These are phyloP conservation scores for Aspergillus phoenicis DNA, from an alignment of 2,329 filamentous ascomycete species.

Conservation along the genomic window DNA sequence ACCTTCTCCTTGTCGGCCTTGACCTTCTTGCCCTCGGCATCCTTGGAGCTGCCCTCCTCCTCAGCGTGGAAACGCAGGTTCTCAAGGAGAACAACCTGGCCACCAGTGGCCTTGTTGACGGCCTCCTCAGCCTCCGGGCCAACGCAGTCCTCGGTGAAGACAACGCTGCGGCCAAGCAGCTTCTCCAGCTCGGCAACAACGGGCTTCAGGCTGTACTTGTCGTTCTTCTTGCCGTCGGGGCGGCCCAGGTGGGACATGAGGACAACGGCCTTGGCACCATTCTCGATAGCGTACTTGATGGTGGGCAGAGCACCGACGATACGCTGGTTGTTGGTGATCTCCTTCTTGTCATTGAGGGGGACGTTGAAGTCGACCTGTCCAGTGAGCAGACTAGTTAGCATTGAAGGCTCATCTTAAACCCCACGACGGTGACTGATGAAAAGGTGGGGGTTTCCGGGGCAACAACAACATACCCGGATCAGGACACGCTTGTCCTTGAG, in stretches of 20 bases:
- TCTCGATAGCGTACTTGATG: conserved; percentile 89
- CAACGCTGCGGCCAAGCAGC: conserved; percentile 79
- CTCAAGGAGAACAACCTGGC: conserved; percentile 88
- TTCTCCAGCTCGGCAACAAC: conserved; percentile 91
- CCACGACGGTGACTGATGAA: conserved; percentile 23
- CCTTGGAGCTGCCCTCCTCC: conserved; percentile 96
- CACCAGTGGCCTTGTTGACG: conserved; percentile 78
- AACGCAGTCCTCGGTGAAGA: conserved; percentile 87
- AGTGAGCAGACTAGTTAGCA: conserved; percentile 17
- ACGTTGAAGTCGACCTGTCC: conserved; percentile 98
- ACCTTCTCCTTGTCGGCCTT: conserved; percentile 96
- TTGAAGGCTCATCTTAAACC: neutral
- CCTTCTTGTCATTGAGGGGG: conserved; percentile 87
- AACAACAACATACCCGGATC: conserved; percentile 73
- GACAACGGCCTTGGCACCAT: conserved; percentile 88
- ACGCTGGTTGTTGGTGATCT: conserved; percentile 97
- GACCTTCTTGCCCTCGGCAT: conserved; percentile 91
- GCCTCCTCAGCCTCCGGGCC: conserved; percentile 86
- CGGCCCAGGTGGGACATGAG: conserved; percentile 99
- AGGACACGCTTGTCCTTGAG: conserved; percentile 98
- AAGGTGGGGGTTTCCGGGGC: conserved; percentile 10
- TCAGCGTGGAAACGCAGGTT: conserved; percentile 98
- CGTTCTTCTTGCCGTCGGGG: conserved; percentile 83
- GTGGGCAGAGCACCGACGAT: conserved; percentile 94
- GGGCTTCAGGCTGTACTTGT: conserved; percentile 93